phyloP scores from a whole-genome alignment of 1,284 basidiomycete genomes.

The Ceratobasidium sp. region DNA sequence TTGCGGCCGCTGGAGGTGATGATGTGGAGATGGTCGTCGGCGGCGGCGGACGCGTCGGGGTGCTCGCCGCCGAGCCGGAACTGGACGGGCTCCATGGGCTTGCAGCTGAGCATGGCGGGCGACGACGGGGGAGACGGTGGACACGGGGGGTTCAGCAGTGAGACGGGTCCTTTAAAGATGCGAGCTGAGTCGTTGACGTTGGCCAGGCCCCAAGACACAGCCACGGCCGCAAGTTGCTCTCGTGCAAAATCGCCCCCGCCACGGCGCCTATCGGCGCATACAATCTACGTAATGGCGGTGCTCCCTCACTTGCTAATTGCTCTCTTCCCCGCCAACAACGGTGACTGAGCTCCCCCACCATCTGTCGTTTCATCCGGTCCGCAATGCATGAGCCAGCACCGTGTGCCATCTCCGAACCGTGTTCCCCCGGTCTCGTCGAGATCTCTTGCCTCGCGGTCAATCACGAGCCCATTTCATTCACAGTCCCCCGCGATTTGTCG shows the following conservation, averaged over 20 bases:
- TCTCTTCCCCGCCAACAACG: slow-evolving; percentile 10
- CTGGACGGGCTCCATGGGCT: slow-evolving; percentile 43
- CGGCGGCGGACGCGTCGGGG: not conserved
- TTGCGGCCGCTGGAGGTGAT: slow-evolving; percentile 20
- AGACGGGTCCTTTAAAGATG: slow-evolving; percentile 18
- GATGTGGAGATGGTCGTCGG: slow-evolving; percentile 31
- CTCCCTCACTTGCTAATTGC: slow-evolving; percentile 26
- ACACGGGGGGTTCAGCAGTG: slow-evolving; percentile 1
- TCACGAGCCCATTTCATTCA: slow-evolving; percentile 10
- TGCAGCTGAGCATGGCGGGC: slow-evolving; percentile 32
- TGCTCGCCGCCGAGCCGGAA: slow-evolving; percentile 38
- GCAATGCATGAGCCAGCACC: slow-evolving; percentile 18
- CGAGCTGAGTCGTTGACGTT: slow-evolving; percentile 27
- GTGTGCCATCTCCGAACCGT: slow-evolving; percentile 5
- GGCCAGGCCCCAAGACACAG: slow-evolving; percentile 27
- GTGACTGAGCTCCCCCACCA: slow-evolving; percentile 14
- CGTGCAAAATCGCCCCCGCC: not conserved
- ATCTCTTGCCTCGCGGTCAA: slow-evolving; percentile 11
- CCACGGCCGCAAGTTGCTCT: not conserved
- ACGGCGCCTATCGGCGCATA: slow-evolving; percentile 9
- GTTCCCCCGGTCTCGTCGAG: slow-evolving; percentile 8
- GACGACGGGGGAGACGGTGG: not conserved
- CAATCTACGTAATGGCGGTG: not conserved
- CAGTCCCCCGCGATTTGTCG: not conserved
- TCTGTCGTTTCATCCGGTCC: slow-evolving; percentile 6